These are phyloP conservation scores for Sporisorium scitamineum DNA, from an alignment of 1,284 basidiomycete genomes.

Conservation along the genomic window DNA sequence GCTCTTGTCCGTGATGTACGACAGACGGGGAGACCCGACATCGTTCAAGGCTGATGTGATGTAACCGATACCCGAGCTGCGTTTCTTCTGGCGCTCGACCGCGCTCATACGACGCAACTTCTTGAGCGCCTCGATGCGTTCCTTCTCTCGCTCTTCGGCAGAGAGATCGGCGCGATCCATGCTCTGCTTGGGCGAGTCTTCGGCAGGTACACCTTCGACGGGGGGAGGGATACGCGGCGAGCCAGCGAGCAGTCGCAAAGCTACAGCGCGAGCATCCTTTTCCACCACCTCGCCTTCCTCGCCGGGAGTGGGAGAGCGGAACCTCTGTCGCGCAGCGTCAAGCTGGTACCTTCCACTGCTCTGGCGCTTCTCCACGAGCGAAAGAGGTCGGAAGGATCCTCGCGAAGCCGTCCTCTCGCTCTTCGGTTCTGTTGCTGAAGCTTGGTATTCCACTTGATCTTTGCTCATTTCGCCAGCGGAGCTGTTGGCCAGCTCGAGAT, in stretches of 20 bases:
- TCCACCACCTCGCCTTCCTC: conserved; percentile 41
- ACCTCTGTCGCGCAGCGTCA: conserved; percentile 16
- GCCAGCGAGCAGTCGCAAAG: conserved; percentile 37
- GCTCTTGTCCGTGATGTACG: conserved; percentile 18
- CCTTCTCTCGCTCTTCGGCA: conserved; percentile 41
- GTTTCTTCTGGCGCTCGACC: conserved; percentile 41
- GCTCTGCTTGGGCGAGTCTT: background rate
- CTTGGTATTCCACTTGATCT: background rate
- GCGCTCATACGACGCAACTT: conserved; percentile 45
- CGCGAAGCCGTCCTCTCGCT: conserved; percentile 22
- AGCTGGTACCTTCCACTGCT: conserved; percentile 29
- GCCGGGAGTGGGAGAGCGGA: conserved; percentile 38
- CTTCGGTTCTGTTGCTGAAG: background rate
- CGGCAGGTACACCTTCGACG: background rate
- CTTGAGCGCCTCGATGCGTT: conserved; percentile 45
- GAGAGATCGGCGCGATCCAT: conserved; percentile 27
- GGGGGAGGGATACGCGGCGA: conserved; percentile 20
- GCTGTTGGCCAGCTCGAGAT: conserved; percentile 29
- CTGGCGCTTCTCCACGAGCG: conserved; percentile 42
- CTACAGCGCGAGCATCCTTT: conserved; percentile 44
- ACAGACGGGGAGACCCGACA: conserved; percentile 15
- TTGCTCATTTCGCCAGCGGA: conserved; percentile 4
- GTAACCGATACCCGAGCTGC: conserved; percentile 49
- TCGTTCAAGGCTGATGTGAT: conserved; percentile 26
- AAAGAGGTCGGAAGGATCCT: conserved; percentile 35